Evolutionary conservation across 2,329 filamentous ascomycete genomes (phyloP).

Genomic region (Diaporthe humulicola): DNA sequence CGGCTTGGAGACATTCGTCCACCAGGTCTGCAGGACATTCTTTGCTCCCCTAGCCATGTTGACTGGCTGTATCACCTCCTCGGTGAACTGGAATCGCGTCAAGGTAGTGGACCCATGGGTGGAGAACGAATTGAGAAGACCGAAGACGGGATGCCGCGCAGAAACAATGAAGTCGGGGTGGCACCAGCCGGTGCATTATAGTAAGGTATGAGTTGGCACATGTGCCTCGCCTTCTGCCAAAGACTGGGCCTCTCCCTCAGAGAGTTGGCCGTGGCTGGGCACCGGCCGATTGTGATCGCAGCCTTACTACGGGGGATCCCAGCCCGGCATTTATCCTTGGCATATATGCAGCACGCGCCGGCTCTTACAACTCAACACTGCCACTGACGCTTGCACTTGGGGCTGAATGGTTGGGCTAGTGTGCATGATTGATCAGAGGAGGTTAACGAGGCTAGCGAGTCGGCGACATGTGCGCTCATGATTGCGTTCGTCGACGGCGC

Average conservation of each 20-base stretch:
- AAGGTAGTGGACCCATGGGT: slow-evolving; percentile 7
- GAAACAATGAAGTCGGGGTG: not conserved
- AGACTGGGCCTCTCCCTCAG: not conserved
- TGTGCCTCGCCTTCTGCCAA: not conserved
- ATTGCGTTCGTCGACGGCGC: slow-evolving; percentile 2
- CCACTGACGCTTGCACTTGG: slow-evolving; percentile 19
- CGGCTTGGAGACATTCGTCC: slow-evolving; percentile 30
- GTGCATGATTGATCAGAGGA: slow-evolving; percentile 21
- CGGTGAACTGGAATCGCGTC: not conserved
- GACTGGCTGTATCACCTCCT: slow-evolving; percentile 6
- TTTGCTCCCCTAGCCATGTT: slow-evolving; percentile 25
- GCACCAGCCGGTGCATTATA: slow-evolving; percentile 15
- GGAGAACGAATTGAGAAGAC: not conserved
- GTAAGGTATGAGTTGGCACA: slow-evolving; percentile 5
- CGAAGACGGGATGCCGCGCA: not conserved
- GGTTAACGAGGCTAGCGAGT: slow-evolving; percentile 11
- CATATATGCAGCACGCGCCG: slow-evolving; percentile 26
- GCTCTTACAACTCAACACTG: slow-evolving; percentile 9
- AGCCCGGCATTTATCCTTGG: slow-evolving; percentile 21
- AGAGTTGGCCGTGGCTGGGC: slow-evolving; percentile 23
- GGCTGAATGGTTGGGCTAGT: slow-evolving; percentile 19
- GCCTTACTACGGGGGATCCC: slow-evolving; percentile 30
- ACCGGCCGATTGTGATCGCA: slow-evolving; percentile 5
- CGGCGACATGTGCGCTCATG: slow-evolving; percentile 9
- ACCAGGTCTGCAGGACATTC: slow-evolving; percentile 29